Evolutionary conservation across 306 rosid genomes (phyloP).

Genomic region (Corylus americana): DNA sequence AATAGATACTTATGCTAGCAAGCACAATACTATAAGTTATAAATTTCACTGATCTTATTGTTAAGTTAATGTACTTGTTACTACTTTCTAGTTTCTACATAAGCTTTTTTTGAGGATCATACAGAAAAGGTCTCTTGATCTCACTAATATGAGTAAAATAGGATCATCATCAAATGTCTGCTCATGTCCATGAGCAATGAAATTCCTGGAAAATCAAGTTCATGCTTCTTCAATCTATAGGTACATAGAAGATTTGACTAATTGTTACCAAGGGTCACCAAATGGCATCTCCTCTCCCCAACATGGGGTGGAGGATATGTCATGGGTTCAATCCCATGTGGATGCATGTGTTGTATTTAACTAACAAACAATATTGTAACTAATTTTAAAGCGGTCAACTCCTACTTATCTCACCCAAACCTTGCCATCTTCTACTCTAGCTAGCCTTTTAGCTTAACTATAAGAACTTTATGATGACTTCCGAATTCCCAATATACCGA

Average conservation of each 20-base stretch:
- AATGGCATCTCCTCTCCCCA: background rate
- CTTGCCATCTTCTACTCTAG: background rate
- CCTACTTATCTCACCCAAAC: background rate
- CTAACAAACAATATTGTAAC: background rate
- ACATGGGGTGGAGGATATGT: background rate
- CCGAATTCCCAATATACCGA: background rate
- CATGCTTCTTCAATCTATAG: background rate
- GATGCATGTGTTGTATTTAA: background rate
- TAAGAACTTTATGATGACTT: background rate
- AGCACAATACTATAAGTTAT: background rate
- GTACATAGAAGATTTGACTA: background rate
- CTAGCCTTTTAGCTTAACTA: background rate
- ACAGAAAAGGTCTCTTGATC: background rate
- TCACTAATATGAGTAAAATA: background rate
- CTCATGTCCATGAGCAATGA: background rate
- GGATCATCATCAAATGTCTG: background rate
- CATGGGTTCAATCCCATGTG: background rate
- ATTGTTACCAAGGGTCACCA: background rate
- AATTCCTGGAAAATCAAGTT: background rate
- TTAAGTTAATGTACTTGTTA: background rate
- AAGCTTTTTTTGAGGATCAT: too few relatives aligned
- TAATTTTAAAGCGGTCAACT: background rate
- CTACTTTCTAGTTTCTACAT: background rate
- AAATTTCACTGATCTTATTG: background rate
- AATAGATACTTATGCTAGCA: background rate